These are phyloP conservation scores for Colletotrichum sp. DNA, from an alignment of 2,329 filamentous ascomycete genomes.

Conservation along the genomic window DNA sequence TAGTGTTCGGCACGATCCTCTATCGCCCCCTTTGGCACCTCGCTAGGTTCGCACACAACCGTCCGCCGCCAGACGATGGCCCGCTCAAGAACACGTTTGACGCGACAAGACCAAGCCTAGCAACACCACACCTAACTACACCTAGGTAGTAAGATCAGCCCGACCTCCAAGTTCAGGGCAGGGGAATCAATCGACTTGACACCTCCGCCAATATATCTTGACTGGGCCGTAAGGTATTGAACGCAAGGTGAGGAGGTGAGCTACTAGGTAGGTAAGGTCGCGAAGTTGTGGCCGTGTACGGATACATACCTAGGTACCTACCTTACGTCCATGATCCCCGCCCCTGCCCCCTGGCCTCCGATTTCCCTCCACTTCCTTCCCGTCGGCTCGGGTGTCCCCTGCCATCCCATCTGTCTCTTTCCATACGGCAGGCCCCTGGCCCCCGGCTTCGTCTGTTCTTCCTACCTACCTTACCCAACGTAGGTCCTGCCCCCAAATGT, in stretches of 20 bases:
- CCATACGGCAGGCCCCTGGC: background rate
- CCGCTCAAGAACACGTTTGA: background rate
- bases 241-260: background rate
- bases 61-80: background rate
- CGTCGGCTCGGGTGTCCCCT: constrained; percentile 1
- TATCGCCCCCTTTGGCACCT: background rate
- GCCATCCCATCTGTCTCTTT: background rate
- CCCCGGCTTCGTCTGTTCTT: background rate
- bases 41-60: background rate
- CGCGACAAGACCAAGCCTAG: background rate
- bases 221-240: background rate
- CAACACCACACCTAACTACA: background rate
- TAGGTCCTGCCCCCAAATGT: background rate
- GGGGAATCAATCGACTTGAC: background rate
- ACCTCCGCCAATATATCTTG: background rate
- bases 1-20: background rate
- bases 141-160: background rate
- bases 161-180: background rate
- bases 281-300: background rate
- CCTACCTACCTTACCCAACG: background rate
- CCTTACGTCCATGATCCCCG: background rate
- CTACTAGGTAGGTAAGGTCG: background rate
- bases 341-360: background rate
- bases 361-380: background rate
- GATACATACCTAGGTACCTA: background rate